These are phyloP conservation scores for Vicia faba DNA, from an alignment of 306 rosid species.

Conservation along the genomic window DNA sequence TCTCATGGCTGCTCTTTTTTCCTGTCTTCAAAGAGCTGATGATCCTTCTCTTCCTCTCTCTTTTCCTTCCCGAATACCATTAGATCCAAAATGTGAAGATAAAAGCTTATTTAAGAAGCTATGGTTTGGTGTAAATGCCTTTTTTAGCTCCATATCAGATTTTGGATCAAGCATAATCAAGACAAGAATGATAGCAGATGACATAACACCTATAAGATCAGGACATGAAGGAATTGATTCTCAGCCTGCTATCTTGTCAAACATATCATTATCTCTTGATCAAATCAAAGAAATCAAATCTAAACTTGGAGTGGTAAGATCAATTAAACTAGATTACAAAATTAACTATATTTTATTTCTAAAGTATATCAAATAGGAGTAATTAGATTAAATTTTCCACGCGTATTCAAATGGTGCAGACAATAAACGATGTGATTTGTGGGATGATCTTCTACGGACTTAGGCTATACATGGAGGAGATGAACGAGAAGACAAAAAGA, in stretches of 20 bases:
- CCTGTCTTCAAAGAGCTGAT: no score
- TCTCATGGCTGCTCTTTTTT: no score
- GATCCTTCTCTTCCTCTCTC: no score
- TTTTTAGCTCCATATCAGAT: no score
- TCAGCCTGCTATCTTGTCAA: slow-evolving; percentile 37
- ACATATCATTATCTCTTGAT: slow-evolving; percentile 50
- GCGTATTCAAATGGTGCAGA: slow-evolving; percentile 37
- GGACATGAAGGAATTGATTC: slow-evolving; percentile 48
- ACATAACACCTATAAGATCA: slow-evolving; percentile 55
- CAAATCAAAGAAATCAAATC: slow-evolving; percentile 50
- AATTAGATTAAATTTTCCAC: no score
- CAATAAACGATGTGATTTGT: slow-evolving; percentile 53
- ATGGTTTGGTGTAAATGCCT: no score
- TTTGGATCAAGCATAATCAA: slow-evolving; percentile 41
- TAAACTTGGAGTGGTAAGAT: slow-evolving; percentile 66
- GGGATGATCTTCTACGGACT: slow-evolving; percentile 53
- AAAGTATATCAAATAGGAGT: no score
- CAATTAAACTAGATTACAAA: not conserved
- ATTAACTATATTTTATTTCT: no score
- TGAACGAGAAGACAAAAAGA: slow-evolving; percentile 31
- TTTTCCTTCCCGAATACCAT: no score
- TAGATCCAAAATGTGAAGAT: no score
- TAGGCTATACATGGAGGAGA: slow-evolving; percentile 60
- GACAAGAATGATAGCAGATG: slow-evolving; percentile 45
- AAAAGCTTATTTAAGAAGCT: no score